A percentile compares a stretch with the other conserved stretches of the same genome.
phyloP scores from a whole-genome alignment of 2,329 filamentous ascomycete genomes.

The Balansia obtecta region DNA sequence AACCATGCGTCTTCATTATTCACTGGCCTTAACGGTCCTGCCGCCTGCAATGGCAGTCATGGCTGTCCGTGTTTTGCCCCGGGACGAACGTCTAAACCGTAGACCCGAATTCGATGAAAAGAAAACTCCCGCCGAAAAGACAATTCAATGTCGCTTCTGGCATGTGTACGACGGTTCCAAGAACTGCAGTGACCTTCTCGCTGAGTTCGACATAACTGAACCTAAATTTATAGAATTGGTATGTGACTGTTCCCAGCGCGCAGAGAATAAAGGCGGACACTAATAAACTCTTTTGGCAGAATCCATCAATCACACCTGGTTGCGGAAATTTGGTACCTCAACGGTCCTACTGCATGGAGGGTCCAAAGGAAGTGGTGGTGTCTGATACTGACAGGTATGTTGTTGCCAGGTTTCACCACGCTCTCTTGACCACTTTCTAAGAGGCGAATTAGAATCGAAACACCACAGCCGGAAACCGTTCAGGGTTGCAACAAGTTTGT shows the following conservation, averaged over 20 bases:
- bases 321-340: neutral
- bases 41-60: no score
- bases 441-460: neutral
- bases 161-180: neutral
- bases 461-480: conserved; percentile 7
- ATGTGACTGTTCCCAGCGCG: neutral
- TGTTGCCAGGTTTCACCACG: neutral
- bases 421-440: neutral
- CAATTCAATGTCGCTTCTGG: neutral
- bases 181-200: neutral
- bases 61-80: no score
- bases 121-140: neutral
- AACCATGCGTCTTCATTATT: no score
- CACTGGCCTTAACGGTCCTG: no score
- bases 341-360: neutral
- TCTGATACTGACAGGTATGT: neutral
- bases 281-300: neutral
- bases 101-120: neutral
- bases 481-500: conserved; percentile 6
- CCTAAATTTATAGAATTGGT: neutral
- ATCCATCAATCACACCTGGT: neutral
- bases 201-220: neutral
- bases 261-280: neutral
- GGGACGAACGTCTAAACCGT: neutral
- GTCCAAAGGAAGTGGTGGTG: neutral